A percentile compares a stretch with the other conserved stretches of the same genome.
These are phyloP conservation scores for Lagerstroemia speciosa DNA, from an alignment of 345 rosid genomes.

Conservation along the genomic window DNA sequence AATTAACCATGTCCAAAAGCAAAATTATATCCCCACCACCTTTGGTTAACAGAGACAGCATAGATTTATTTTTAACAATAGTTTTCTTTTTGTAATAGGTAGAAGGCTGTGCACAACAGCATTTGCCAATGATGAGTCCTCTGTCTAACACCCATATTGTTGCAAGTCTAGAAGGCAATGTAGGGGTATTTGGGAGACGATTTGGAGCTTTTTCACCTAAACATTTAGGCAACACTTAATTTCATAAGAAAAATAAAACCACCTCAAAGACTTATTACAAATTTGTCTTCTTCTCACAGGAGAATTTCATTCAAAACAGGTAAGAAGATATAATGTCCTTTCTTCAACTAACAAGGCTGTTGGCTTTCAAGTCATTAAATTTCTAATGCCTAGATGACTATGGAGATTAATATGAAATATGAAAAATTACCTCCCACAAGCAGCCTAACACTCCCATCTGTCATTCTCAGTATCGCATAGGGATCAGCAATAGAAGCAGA, in stretches of 20 bases:
- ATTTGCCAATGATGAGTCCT: neutral
- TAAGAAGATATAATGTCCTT: neutral
- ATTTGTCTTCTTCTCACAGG: neutral
- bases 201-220: neutral
- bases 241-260: neutral
- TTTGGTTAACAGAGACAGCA: neutral
- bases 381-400: neutral
- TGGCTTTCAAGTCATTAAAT: constrained; percentile 1
- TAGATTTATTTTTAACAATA: neutral
- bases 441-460: constrained; percentile 77
- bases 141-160: too few relatives aligned
- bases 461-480: constrained; percentile 76
- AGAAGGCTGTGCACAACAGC: neutral
- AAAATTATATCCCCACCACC: neutral
- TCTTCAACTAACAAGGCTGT: neutral
- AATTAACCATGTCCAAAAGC: neutral
- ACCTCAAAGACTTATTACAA: neutral
- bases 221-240: neutral
- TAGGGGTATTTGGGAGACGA: neutral
- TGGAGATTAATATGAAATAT: neutral
- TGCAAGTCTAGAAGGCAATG: neutral
- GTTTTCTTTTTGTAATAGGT: neutral
- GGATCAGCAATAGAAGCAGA: constrained; percentile 96
- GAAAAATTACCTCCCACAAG: constrained; percentile 73
- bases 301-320: neutral